These are phyloP conservation scores for Alloteropsis semialata DNA, from an alignment of 176 grass and related monocot species.

Conservation along the genomic window DNA sequence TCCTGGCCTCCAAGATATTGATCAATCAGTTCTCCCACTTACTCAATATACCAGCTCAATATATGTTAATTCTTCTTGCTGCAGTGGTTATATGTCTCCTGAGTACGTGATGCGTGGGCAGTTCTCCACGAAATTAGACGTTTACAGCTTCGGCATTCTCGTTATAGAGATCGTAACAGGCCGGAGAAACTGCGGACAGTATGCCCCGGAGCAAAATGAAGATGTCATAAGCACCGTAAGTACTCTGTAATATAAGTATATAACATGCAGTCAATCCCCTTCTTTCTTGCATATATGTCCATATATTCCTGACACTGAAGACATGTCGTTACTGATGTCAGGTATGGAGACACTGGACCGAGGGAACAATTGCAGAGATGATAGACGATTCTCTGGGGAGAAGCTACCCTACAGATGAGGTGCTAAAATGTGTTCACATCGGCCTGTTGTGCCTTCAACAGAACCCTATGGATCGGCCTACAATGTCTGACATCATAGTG, in stretches of 20 bases:
- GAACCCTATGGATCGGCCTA: slow-evolving; percentile 34
- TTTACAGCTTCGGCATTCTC: slow-evolving; percentile 56
- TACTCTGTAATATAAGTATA: not conserved
- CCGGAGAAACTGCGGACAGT: slow-evolving; percentile 1
- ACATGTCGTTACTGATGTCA: not conserved
- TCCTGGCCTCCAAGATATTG: too few relatives aligned
- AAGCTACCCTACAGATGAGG: slow-evolving; percentile 25
- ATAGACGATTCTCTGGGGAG: slow-evolving; percentile 23
- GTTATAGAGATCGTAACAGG: slow-evolving; percentile 60
- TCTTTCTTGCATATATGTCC: not conserved
- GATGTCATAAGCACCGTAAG: slow-evolving; percentile 45
- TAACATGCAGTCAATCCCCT: too few relatives aligned
- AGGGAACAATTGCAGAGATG: slow-evolving; percentile 25
- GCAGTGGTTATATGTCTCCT: slow-evolving; percentile 42
- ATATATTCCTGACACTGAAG: not conserved
- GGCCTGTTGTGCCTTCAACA: slow-evolving; percentile 58
- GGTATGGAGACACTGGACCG: slow-evolving; percentile 49
- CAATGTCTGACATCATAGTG: slow-evolving; percentile 36
- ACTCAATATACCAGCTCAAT: too few relatives aligned
- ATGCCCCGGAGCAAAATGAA: slow-evolving; percentile 14
- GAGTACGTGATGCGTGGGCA: slow-evolving; percentile 47
- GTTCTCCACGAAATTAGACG: slow-evolving; percentile 50
- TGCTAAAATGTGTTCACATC: slow-evolving; percentile 34
- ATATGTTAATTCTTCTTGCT: not conserved
- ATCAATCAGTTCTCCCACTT: not conserved